Evolutionary conservation across 352 stramenopile species (phyloP), one percentile per base, ranked within the genome.

Genomic region (Pythium scleroteichum): DNA sequence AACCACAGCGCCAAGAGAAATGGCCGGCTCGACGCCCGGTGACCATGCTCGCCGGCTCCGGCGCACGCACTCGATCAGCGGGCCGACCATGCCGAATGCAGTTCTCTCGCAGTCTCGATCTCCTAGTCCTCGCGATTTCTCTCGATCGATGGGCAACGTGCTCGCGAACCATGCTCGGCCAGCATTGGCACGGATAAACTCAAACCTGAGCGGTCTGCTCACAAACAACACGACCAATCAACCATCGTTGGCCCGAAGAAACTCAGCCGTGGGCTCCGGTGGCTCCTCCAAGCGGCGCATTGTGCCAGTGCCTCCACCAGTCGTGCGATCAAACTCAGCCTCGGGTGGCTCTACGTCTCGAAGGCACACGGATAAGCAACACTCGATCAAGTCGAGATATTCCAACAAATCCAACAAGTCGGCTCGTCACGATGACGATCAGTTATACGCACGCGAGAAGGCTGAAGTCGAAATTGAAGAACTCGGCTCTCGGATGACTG

Each of bases 361-460:
- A 33, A 66, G 53, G 53, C 45, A 65, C 13, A 39, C 26, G 5
- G 38, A 66, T 33, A 76, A 76, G 52, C 58, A 62, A 4, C 61
- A 70, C 17, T 59, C 72, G 9, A 75, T 51, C 55, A 64, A 71
- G 16, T 71, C 56, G 1, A 46, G 68, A n/a, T 79, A 79, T 42
- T 79, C 71, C n/a, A 70, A 64, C 47, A 66, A 62, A 17, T 73
- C 71, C 22, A 68, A 54, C 24, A 68, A 70, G 20, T 76, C 69
- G 19, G 42, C 26, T 19, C 60, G 61, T 0, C 64, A 59, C 33
- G 55, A 62, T 22, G 46, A 57, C 26, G 62, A 60, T 13, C 26
- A 59, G 16, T 20, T 53, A 0, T 55, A 61, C 45, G 46, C 23
- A 1, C 32, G 50, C 12, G 50, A 66, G 39, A 26, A 64, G 27